Evolutionary conservation across 1,139 yeast genomes (phyloP).

Genomic region (Zygosaccharomyces sapae): DNA sequence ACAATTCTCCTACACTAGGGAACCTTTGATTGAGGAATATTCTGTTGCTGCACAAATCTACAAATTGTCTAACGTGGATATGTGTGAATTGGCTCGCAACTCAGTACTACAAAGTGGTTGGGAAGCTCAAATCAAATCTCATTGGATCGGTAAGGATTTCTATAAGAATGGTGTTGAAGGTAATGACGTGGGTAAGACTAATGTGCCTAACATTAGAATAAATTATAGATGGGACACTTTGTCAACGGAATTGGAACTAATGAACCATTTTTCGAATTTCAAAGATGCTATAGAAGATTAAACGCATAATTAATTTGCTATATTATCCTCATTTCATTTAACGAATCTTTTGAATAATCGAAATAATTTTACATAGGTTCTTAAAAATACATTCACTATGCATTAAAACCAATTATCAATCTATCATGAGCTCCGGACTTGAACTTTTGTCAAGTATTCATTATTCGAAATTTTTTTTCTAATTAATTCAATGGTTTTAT

Average conservation of each 20-base stretch:
- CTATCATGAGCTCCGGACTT: slow-evolving; percentile 18
- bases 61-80: slow-evolving; percentile 87
- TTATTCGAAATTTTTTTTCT: slow-evolving; percentile 18
- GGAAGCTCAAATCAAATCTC: slow-evolving; percentile 76
- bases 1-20: slow-evolving; percentile 93
- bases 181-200: slow-evolving; percentile 87
- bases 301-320: too few species aligned
- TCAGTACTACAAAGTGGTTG: slow-evolving; percentile 92
- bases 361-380: not conserved
- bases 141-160: slow-evolving; percentile 84
- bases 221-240: slow-evolving; percentile 79
- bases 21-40: slow-evolving; percentile 96
- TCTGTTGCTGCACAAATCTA: slow-evolving; percentile 97
- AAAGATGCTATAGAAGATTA: slow-evolving; percentile 9
- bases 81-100: slow-evolving; percentile 85
- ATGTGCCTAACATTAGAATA: slow-evolving; percentile 85
- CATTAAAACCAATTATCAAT: not conserved
- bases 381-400: slow-evolving; percentile 2
- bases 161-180: slow-evolving; percentile 63
- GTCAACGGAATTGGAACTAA: slow-evolving; percentile 67
- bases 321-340: not conserved
- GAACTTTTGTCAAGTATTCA: slow-evolving; percentile 20
- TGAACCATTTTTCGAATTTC: slow-evolving; percentile 52
- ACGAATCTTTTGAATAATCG: not conserved
- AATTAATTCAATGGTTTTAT: slow-evolving; percentile 14